These are phyloP conservation scores for Rusavskia elegans DNA, from an alignment of 495 filamentous ascomycete genomes.

Conservation along the genomic window DNA sequence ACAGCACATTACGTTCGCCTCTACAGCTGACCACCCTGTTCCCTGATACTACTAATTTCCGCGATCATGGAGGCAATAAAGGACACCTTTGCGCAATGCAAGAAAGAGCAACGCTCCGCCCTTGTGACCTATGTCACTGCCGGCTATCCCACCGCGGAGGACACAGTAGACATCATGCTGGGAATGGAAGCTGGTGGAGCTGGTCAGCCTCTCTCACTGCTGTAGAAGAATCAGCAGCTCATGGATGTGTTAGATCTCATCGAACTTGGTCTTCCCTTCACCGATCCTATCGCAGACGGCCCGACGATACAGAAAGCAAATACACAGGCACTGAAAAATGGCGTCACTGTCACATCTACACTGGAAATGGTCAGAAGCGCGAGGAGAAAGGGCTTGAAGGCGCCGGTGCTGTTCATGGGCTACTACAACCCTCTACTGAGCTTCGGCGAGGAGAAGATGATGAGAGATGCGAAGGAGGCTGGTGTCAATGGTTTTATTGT, in stretches of 20 bases:
- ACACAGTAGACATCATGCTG: constrained; percentile 69
- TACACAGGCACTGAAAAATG: constrained; percentile 74
- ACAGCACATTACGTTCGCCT: background rate
- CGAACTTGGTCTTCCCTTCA: constrained; percentile 80
- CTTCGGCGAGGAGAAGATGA: constrained; percentile 81
- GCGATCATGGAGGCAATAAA: constrained; percentile 61
- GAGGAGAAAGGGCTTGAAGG: constrained; percentile 54
- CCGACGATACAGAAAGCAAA: constrained; percentile 89
- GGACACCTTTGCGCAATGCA: constrained; percentile 76
- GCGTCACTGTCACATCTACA: constrained; percentile 61
- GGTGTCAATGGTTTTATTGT: constrained; percentile 96
- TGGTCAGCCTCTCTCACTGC: constrained; percentile 28
- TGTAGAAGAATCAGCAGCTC: background rate
- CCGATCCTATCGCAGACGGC: constrained; percentile 92
- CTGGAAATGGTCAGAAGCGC: constrained; percentile 69
- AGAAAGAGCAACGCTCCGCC: constrained; percentile 47
- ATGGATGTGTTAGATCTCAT: constrained; percentile 45
- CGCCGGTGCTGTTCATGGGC: constrained; percentile 87
- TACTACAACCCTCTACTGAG: constrained; percentile 94
- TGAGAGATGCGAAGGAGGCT: constrained; percentile 70
- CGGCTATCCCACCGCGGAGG: constrained; percentile 71
- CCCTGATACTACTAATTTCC: background rate
- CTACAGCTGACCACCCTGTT: background rate
- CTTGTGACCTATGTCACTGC: constrained; percentile 94
- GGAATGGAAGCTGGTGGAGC: constrained; percentile 87